phyloP scores from a whole-genome alignment of 73 alveolate genomes.

The Tetrahymena thermophila region DNA sequence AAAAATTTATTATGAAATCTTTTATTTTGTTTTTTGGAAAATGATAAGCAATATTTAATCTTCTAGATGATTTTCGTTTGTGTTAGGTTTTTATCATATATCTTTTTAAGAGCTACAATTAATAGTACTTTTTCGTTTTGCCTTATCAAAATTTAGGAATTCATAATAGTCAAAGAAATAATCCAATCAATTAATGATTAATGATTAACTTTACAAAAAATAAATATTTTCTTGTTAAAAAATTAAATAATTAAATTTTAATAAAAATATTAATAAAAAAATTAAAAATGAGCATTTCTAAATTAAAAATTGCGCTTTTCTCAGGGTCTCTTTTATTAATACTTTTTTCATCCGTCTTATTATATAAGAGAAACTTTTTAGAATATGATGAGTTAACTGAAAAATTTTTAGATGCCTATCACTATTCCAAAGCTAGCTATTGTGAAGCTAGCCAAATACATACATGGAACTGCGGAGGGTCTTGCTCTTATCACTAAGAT shows the following conservation, averaged over 20 bases:
- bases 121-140: too few relatives aligned
- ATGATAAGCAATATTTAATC: too few relatives aligned
- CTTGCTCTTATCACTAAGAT: not conserved
- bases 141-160: too few relatives aligned
- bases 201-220: too few relatives aligned
- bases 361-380: not conserved
- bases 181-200: too few relatives aligned
- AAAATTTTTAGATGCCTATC: not conserved
- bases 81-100: too few relatives aligned
- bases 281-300: not conserved
- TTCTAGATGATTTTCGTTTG: too few relatives aligned
- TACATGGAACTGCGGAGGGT: not conserved
- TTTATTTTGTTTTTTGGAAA: too few relatives aligned
- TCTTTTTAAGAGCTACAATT: too few relatives aligned
- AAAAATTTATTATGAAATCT: too few relatives aligned
- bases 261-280: not conserved
- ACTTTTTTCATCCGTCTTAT: not conserved
- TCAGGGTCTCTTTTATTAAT: not conserved
- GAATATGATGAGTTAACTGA: not conserved
- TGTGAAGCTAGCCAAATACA: not conserved
- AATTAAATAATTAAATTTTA: not conserved
- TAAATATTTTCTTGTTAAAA: too few relatives aligned
- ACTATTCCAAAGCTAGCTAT: not conserved
- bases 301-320: not conserved
- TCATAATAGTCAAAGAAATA: too few relatives aligned